Conservation (phyloP, 1,139 yeast genomes). For the Debaryomycetaceae sp. region DNA sequence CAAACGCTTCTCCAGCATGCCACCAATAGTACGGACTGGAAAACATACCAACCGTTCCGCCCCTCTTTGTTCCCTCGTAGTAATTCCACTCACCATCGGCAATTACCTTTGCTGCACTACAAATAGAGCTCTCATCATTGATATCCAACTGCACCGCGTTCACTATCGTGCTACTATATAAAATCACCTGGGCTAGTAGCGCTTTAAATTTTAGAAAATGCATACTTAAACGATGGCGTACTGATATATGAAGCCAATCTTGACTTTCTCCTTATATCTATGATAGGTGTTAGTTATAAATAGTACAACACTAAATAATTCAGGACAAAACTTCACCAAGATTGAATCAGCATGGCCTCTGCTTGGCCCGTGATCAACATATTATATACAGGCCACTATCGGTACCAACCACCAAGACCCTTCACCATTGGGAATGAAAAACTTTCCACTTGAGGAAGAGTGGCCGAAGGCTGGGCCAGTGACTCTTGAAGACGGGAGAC, state of each 20-base stretch:
- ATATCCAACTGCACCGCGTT: conserved; percentile 18
- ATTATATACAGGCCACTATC: too few relatives aligned
- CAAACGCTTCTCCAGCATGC: conserved; percentile 70
- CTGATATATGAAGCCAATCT: not conserved
- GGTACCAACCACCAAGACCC: too few relatives aligned
- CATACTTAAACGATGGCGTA: not conserved
- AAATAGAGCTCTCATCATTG: conserved; percentile 30
- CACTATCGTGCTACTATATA: not conserved
- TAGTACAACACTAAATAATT: not conserved
- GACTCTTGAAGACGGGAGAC: too few relatives aligned
- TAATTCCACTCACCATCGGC: conserved; percentile 56
- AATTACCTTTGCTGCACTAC: conserved; percentile 48
- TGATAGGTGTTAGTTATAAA: not conserved
- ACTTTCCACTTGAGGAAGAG: too few relatives aligned
- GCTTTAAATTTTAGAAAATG: not conserved
- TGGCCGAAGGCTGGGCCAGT: too few relatives aligned
- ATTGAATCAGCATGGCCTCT: not conserved
- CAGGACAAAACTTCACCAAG: not conserved
- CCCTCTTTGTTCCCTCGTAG: conserved; percentile 48
- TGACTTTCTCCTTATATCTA: not conserved
- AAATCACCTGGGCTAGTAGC: not conserved
- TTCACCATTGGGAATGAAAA: too few relatives aligned
- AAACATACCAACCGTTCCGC: conserved; percentile 62
- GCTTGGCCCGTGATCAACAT: not conserved
- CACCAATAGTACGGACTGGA: conserved; percentile 65